These are phyloP conservation scores for Sinapis alba DNA, from an alignment of 441 rosid species.

Conservation along the genomic window DNA sequence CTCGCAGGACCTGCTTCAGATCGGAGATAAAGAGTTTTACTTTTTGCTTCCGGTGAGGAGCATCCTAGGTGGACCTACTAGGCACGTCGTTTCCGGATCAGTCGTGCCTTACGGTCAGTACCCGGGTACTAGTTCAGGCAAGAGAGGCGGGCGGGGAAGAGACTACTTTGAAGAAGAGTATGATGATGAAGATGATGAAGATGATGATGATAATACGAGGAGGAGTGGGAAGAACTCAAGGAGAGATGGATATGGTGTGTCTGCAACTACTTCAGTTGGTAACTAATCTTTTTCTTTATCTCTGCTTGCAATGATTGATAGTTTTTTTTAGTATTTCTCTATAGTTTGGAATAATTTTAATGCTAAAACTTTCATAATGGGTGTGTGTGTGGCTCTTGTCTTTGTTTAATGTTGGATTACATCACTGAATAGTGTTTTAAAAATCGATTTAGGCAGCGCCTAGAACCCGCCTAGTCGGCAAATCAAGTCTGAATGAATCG, in stretches of 20 bases:
- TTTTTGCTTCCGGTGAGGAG: slow-evolving; percentile 13
- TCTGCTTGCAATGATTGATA: not conserved
- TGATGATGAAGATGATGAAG: slow-evolving; percentile 52
- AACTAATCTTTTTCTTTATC: slow-evolving; percentile 34
- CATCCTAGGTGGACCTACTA: slow-evolving; percentile 1
- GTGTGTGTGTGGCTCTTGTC: not conserved
- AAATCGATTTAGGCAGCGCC: no score
- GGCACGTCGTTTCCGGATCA: slow-evolving; percentile 31
- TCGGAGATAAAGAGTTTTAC: slow-evolving; percentile 22
- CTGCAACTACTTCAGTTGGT: slow-evolving; percentile 49
- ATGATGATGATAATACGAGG: slow-evolving; percentile 1
- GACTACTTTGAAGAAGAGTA: slow-evolving; percentile 60
- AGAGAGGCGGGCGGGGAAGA: slow-evolving; percentile 46
- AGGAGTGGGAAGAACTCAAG: not conserved
- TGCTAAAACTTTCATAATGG: no score
- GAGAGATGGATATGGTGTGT: slow-evolving; percentile 41
- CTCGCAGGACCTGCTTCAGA: slow-evolving; percentile 46
- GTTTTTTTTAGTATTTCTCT: not conserved
- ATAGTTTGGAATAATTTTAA: no score
- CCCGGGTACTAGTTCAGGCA: not conserved
- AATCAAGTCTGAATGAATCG: no score
- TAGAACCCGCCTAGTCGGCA: no score
- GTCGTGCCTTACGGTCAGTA: slow-evolving; percentile 50
- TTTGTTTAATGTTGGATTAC: not conserved
- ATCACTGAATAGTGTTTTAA: no score